Percentiles rank a stretch among this genome's conserved stretches.
Conservation (phyloP, 305 asterid genomes). For the Solanum hybrid region DNA sequence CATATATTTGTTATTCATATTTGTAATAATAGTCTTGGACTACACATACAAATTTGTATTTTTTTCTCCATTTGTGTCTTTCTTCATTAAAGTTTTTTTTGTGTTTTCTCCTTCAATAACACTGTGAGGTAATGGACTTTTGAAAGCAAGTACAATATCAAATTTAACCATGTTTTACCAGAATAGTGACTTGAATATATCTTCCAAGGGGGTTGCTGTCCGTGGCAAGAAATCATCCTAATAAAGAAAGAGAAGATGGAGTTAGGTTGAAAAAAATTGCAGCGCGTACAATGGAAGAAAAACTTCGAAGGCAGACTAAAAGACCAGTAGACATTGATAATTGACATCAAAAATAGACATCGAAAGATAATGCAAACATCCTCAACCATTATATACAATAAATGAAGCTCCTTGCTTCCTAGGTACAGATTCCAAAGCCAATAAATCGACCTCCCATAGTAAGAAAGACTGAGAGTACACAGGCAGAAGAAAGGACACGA, state of each 20-base stretch:
- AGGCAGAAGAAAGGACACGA: not conserved
- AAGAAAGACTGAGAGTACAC: not conserved
- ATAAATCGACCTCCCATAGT: not conserved
- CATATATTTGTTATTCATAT: not conserved
- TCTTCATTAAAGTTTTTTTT: not conserved
- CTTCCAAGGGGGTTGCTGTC: constrained; percentile 88
- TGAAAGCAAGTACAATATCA: not conserved
- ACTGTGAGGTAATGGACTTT: not conserved
- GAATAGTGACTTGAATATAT: constrained; percentile 79
- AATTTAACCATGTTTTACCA: constrained; percentile 35
- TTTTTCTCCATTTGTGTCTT: not conserved
- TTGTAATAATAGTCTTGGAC: not conserved
- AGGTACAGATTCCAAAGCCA: not conserved
- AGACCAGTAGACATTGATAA: not conserved
- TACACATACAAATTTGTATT: not conserved
- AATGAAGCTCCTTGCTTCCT: not conserved
- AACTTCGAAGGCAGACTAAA: not conserved
- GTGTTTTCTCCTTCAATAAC: not conserved
- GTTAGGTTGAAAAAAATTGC: not conserved
- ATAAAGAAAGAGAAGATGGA: constrained; percentile 15
- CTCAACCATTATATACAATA: not conserved
- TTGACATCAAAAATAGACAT: not conserved
- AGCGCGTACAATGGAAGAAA: not conserved
- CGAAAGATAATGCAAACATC: not conserved
- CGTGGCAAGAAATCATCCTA: constrained; percentile 96